Percentiles rank a stretch among this genome's conserved stretches.
Conservation (phyloP, 371 early-diverging fungal genomes). For the Syncephalastrum contaminatum region DNA sequence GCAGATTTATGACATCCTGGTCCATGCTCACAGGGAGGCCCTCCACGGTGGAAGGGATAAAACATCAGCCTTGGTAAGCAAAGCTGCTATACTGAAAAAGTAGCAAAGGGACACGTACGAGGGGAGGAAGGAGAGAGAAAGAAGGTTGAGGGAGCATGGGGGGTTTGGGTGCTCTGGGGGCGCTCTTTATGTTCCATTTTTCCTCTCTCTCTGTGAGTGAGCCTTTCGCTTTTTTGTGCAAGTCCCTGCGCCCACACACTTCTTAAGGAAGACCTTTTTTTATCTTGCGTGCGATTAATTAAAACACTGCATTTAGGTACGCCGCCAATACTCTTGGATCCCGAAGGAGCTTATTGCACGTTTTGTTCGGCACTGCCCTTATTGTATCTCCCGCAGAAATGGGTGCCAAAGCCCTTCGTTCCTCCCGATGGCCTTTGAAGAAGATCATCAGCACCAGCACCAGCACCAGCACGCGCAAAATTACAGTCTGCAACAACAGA, state of each 20-base stretch:
- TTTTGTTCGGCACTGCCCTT: conserved; percentile 58
- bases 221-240: too few species aligned
- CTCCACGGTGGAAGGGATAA: conserved; percentile 67
- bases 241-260: not conserved
- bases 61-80: conserved; percentile 58
- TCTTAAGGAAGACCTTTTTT: conserved; percentile 1
- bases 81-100: not conserved
- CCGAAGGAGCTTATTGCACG: conserved; percentile 62
- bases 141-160: not conserved
- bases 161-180: not conserved
- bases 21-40: conserved; percentile 56
- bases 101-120: too few species aligned
- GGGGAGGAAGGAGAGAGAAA: conserved; percentile 1
- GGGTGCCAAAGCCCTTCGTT: conserved; percentile 25
- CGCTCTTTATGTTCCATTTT: not conserved
- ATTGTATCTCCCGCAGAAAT: conserved; percentile 48
- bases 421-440: too few species aligned
- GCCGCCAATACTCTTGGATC: conserved; percentile 58
- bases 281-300: not conserved
- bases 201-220: not conserved
- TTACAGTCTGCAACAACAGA: too few species aligned
- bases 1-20: conserved; percentile 54
- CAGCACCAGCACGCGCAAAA: too few species aligned
- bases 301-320: conserved; percentile 33
- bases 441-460: too few species aligned